Conservation (phyloP, 1,284 basidiomycete genomes). For the Volvariella volvacea region DNA sequence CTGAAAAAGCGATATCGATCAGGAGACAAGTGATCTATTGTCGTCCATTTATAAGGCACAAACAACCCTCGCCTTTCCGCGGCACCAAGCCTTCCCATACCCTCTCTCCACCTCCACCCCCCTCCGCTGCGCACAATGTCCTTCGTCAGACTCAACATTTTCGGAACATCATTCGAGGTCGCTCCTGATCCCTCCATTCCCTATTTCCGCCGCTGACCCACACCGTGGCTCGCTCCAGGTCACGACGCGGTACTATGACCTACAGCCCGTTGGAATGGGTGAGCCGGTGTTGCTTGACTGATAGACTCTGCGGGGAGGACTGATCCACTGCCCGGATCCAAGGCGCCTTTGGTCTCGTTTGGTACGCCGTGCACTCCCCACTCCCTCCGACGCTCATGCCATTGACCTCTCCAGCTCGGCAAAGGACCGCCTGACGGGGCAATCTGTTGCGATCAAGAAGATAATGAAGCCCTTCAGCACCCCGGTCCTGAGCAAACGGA, state of each 20-base stretch:
- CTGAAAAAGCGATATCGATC: too few species aligned
- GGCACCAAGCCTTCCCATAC: neutral
- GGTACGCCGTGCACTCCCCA: constrained; percentile 42
- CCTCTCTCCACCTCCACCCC: constrained; percentile 6
- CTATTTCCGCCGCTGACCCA: constrained; percentile 4
- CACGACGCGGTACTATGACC: constrained; percentile 97
- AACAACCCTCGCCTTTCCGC: too few species aligned
- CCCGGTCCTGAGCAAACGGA: constrained; percentile 95
- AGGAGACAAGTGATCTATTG: too few species aligned
- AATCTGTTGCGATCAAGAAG: constrained; percentile 97
- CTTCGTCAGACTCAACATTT: constrained; percentile 98
- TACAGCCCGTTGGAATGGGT: constrained; percentile 99
- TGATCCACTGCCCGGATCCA: constrained; percentile 14
- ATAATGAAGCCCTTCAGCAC: constrained; percentile 99
- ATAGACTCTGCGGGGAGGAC: constrained; percentile 12
- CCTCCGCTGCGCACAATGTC: constrained; percentile 45
- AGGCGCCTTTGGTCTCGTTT: constrained; percentile 95
- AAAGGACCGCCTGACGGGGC: constrained; percentile 93
- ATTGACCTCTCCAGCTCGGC: constrained; percentile 67
- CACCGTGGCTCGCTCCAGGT: constrained; percentile 49
- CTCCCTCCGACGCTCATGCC: constrained; percentile 3
- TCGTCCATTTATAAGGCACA: too few species aligned
- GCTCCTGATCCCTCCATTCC: constrained; percentile 7
- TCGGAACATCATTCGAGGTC: constrained; percentile 93
- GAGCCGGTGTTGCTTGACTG: constrained; percentile 19